phyloP scores from a whole-genome alignment of 2,329 filamentous ascomycete species.

The Akanthomyces lecanii region DNA sequence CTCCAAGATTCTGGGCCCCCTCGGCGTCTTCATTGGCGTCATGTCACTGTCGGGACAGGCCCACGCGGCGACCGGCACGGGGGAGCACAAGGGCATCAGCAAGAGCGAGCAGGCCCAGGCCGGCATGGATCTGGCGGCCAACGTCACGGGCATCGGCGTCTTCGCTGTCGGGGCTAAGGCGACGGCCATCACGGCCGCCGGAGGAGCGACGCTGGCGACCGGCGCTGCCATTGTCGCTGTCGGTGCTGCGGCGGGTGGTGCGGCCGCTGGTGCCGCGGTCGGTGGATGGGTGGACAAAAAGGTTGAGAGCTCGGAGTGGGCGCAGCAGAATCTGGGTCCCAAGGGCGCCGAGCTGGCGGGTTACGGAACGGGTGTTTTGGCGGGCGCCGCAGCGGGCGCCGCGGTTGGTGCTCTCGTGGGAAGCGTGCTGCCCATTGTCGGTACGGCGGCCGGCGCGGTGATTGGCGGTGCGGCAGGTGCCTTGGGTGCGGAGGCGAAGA shows the following conservation, averaged over 20 bases:
- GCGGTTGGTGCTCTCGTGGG: conserved; percentile 5
- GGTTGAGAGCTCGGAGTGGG: conserved; percentile 9
- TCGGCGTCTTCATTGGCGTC: not conserved
- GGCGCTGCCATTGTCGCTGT: not conserved
- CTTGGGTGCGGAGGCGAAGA: conserved; percentile 5
- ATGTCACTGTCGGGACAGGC: not conserved
- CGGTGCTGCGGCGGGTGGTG: not conserved
- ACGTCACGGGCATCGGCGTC: conserved; percentile 1
- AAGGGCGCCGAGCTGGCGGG: not conserved
- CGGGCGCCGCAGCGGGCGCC: conserved; percentile 4
- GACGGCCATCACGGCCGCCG: conserved; percentile 1
- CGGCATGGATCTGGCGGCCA: not conserved
- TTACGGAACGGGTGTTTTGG: conserved; percentile 4
- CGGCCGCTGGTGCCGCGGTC: not conserved
- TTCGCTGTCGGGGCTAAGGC: not conserved
- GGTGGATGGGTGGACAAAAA: conserved; percentile 2
- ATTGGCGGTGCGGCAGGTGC: conserved; percentile 13
- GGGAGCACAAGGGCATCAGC: not conserved
- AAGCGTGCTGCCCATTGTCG: conserved; percentile 4
- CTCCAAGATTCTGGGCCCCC: not conserved
- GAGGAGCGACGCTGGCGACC: not conserved
- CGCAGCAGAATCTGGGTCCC: conserved; percentile 6
- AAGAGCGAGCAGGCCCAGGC: conserved; percentile 1
- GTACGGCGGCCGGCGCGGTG: conserved; percentile 3
- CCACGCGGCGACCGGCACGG: not conserved